phyloP scores from a whole-genome alignment of 768 basidiomycete genomes.

The Phlegmacium glaucopus region DNA sequence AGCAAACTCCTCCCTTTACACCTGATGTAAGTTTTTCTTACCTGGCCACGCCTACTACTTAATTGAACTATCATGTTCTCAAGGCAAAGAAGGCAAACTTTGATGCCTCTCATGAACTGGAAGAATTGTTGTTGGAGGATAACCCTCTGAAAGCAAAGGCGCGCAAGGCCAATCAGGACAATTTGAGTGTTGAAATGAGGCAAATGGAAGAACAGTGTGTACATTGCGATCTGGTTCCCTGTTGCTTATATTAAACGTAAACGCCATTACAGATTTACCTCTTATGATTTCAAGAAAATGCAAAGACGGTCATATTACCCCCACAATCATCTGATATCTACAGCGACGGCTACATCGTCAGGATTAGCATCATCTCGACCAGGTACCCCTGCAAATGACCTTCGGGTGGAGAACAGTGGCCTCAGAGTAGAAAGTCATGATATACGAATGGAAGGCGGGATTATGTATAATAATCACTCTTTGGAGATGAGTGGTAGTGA shows the following conservation, averaged over 20 bases:
- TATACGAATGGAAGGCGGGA: slow-evolving; percentile 32
- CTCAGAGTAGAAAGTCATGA: slow-evolving; percentile 22
- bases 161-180: slow-evolving; percentile 88
- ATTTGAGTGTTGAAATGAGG: slow-evolving; percentile 86
- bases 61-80: slow-evolving; percentile 4
- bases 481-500: slow-evolving; percentile 37
- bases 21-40: slow-evolving; percentile 64
- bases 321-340: slow-evolving; percentile 69
- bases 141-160: slow-evolving; percentile 95
- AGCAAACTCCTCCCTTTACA: slow-evolving; percentile 75
- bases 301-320: slow-evolving; percentile 90
- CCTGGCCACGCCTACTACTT: slow-evolving; percentile 3
- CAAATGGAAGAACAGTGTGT: slow-evolving; percentile 97
- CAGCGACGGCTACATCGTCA: slow-evolving; percentile 72
- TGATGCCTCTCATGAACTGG: slow-evolving; percentile 96
- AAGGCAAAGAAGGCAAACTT: slow-evolving; percentile 99
- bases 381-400: slow-evolving; percentile 60
- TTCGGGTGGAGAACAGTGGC: slow-evolving; percentile 36
- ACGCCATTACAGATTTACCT: slow-evolving; percentile 63
- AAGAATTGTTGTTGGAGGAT: slow-evolving; percentile 93
- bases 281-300: slow-evolving; percentile 92
- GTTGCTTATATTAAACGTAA: slow-evolving; percentile 3
- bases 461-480: slow-evolving; percentile 38
- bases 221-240: slow-evolving; percentile 3
- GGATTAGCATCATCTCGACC: slow-evolving; percentile 71